These are phyloP conservation scores for Ocimum tenuiflorum DNA, from an alignment of 257 asterid genomes.

Conservation along the genomic window DNA sequence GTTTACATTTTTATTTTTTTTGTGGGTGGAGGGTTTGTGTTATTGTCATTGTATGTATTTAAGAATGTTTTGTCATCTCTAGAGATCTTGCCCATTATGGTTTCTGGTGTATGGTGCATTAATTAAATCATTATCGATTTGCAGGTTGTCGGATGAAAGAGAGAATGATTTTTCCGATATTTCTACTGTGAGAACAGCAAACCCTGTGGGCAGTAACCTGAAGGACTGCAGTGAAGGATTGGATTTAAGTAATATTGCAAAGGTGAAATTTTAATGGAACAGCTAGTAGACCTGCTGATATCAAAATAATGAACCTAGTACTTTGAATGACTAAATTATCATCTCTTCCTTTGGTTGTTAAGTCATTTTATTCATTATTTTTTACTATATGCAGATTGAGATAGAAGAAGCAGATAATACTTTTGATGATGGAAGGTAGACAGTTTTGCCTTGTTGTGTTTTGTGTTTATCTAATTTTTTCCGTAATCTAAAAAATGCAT, in stretches of 20 bases:
- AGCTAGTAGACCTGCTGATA: constrained; percentile 4
- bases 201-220: background rate
- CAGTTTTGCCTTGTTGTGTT: background rate
- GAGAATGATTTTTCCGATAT: constrained; percentile 9
- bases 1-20: background rate
- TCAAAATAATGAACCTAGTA: background rate
- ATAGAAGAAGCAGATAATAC: constrained; percentile 17
- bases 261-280: constrained; percentile 22
- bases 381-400: constrained; percentile 20
- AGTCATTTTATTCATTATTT: background rate
- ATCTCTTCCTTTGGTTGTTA: background rate
- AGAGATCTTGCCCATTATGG: background rate
- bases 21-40: background rate
- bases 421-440: constrained; percentile 32
- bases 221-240: constrained; percentile 24
- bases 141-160: constrained; percentile 28
- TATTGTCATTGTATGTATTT: background rate
- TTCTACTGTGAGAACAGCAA: constrained; percentile 14
- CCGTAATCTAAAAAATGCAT: too few relatives aligned
- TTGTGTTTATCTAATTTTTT: background rate
- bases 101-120: constrained; percentile 3
- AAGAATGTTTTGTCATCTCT: background rate
- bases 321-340: background rate
- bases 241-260: constrained; percentile 10
- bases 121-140: constrained; percentile 10